Conservation (phyloP, 192 early-diverging fungal species). For the Backusella psychrophila region DNA sequence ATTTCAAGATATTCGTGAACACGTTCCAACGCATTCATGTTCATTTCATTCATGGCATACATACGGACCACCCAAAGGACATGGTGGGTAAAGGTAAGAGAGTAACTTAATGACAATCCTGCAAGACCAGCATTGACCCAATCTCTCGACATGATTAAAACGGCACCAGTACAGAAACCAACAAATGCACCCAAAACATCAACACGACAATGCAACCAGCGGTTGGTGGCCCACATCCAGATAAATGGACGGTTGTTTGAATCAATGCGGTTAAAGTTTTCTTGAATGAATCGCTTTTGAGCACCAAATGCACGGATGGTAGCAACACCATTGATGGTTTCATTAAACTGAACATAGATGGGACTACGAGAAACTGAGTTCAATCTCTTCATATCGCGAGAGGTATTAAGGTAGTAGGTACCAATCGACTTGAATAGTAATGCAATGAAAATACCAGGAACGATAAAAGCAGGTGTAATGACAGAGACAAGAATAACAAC, state of each 20-base stretch:
- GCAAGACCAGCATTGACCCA: conserved; percentile 82
- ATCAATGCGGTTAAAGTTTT: conserved; percentile 60
- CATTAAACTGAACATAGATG: conserved; percentile 77
- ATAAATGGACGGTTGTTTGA: conserved; percentile 83
- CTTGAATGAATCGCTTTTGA: conserved; percentile 60
- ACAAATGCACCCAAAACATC: conserved; percentile 81
- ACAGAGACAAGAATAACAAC: conserved; percentile 61
- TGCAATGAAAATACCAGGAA: conserved; percentile 59
- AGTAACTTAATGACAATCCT: conserved; percentile 82
- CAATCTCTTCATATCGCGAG: conserved; percentile 87
- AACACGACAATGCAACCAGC: conserved; percentile 85
- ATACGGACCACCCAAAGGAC: conserved; percentile 80
- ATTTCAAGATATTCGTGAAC: conserved; percentile 79
- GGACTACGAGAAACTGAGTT: conserved; percentile 75
- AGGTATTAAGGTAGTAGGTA: conserved; percentile 67
- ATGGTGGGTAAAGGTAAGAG: conserved; percentile 79
- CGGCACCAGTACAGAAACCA: conserved; percentile 62
- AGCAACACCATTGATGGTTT: conserved; percentile 72
- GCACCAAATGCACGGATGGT: conserved; percentile 85
- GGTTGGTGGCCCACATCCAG: conserved; percentile 81
- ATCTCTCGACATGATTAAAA: conserved; percentile 50
- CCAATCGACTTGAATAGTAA: conserved; percentile 61
- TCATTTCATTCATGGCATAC: conserved; percentile 84
- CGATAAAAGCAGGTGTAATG: conserved; percentile 73
- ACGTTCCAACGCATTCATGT: conserved; percentile 86